Conservation (phyloP, 169 alveolate genomes). For the Plasmodium malariae region DNA sequence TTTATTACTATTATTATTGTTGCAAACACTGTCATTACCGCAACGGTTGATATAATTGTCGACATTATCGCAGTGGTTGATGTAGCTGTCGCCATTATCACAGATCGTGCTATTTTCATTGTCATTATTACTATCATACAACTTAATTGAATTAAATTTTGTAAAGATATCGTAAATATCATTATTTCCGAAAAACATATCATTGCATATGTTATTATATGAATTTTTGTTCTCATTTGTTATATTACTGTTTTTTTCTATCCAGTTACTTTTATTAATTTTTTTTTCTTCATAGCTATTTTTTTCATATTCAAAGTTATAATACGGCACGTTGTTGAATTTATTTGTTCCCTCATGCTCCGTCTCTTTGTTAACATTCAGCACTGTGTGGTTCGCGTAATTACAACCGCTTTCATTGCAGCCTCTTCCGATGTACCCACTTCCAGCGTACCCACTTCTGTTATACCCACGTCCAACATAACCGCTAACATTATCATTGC, state of each 20-base stretch:
- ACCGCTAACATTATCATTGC: neutral
- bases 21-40: neutral
- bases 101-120: neutral
- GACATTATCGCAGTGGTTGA: too few species aligned
- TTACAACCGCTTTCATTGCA: neutral
- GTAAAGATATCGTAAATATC: conserved; percentile 62
- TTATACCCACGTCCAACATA: neutral
- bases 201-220: conserved; percentile 62
- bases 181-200: conserved; percentile 53
- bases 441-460: neutral
- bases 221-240: neutral
- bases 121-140: conserved; percentile 1
- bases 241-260: neutral
- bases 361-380: conserved; percentile 6
- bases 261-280: neutral
- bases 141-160: conserved; percentile 17
- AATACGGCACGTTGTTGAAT: neutral
- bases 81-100: neutral
- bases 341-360: conserved; percentile 6
- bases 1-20: neutral
- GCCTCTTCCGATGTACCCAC: too few species aligned
- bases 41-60: neutral
- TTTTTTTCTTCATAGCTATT: conserved; percentile 6
- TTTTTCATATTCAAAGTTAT: neutral
- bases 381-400: neutral